Evolutionary conservation across 139 green algal genomes (phyloP), one percentile per base, ranked within the genome.

Genomic region (Chlorella sp.): DNA sequence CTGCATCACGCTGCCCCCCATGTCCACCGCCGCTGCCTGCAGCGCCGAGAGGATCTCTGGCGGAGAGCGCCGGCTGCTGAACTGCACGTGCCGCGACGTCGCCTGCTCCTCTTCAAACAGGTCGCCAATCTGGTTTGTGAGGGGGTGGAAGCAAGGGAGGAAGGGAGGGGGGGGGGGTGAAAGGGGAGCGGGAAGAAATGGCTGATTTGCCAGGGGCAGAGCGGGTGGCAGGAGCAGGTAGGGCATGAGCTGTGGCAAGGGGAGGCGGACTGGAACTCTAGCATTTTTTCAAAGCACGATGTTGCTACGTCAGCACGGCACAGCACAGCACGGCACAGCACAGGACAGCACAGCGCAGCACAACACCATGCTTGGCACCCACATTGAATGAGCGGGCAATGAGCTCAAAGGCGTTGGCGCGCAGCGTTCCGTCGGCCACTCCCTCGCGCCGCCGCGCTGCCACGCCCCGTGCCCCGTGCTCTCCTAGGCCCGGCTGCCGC

Each of bases 401-500:
- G 37, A 93, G 87, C 68, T 93, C 81, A 83, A 93, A 93, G 28
- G 90, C 90, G 40, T 89, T 89, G 19, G 78, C 34, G 30, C 89
- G 89, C 24, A 81, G 89, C 53, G 40, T 48, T 26, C 71, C 71
- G 37, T n/a, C 21, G 0, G 71, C 71, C 1, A n/a, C 73, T 0
- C 34, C 37, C 30, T 42, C 37, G 71, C 73, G n/a, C 1, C 71
- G 78, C 37, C 75, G 71, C 39, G 42, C 69, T 14, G 64, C 36
- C 26, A 36, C 42, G 0, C 69, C 69, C 24, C 39, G 77, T 28
- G 37, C 76, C 21, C 89, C 87, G 30, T 78, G 53, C 60, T 87
- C 68, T 1, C 69, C 83, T 0, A 79, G 75, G 1, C 75, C 71
- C 14, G 77, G 39, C 16, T 82, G 48, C 68, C 81, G 61, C 48